Evolutionary conservation across 257 asterid species (phyloP).

Genomic region (Solanum megistacrolobum): DNA sequence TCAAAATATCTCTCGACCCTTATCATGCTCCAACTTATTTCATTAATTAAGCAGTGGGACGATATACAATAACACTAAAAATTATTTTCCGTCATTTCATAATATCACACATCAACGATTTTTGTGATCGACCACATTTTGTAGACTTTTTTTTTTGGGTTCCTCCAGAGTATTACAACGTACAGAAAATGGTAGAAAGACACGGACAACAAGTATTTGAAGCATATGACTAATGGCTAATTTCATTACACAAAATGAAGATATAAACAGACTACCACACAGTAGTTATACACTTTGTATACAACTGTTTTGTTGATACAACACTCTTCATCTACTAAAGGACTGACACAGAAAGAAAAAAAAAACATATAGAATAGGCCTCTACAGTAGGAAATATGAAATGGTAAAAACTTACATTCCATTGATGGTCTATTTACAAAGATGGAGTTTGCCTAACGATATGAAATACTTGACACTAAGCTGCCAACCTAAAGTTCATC

Average conservation of each 20-base stretch:
- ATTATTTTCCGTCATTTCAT: not conserved
- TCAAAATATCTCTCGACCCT: not conserved
- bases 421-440: not conserved
- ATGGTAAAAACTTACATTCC: not conserved
- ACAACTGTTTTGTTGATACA: not conserved
- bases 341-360: not conserved
- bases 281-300: not conserved
- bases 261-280: not conserved
- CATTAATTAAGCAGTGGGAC: not conserved
- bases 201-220: not conserved
- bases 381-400: not conserved
- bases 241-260: not conserved
- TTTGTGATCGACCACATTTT: not conserved
- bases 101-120: not conserved
- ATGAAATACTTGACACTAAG: not conserved
- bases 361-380: not conserved
- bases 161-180: not conserved
- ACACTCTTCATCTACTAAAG: not conserved
- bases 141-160: not conserved
- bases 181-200: not conserved
- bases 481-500: slow-evolving; percentile 26
- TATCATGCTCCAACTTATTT: not conserved
- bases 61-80: not conserved
- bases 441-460: not conserved
- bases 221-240: not conserved